Base-by-base conservation (phyloP, 176 grass and related monocot species). In the Aegilops sharonensis region DNA sequence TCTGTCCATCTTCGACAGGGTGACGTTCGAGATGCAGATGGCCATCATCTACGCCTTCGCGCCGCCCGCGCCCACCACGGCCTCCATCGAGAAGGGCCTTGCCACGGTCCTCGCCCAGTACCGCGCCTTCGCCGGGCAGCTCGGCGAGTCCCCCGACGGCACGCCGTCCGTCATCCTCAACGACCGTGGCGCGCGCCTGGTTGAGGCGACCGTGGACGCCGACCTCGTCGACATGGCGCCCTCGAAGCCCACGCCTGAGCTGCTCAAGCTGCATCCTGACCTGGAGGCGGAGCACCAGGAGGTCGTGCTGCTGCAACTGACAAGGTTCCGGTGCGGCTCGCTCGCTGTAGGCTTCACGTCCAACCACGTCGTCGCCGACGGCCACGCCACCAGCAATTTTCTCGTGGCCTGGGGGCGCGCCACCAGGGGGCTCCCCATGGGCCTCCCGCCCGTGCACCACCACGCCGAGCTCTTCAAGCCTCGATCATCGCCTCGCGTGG, bases 1-100 rank as follows among this genome's bases (percentile, higher is more conserved):
- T 1, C 39, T 97, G 39, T 91, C 81, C n/a, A 59, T 94, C 37
- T 97, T 97, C 87, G 95, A 94, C 59, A 87, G 5, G 79, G 78
- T 94, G 15, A 91, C 84, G 25, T 84, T 65, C 63, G 4, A 78
- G 8, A 78, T 80, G 82, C 90, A 97, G 81, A 81, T 94, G 78
- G 90, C 90, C 15, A 66, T 83, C 75, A 88, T 97, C 79, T 97
- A 87, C 73, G 90, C 88, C 10, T 97, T 92, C 88, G 64, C 84
- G 10, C 64, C 90, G 54, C 95, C 95, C 27, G 78, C 77, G 1
- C 92, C 92, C 11, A n/a, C 95, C n/a, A 91, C 88, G n/a, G 60
- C 86, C 1, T 40, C 78, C 21, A 63, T 97, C 68, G 85, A 90
- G 85, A 82, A 89, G 20, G 85, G 85, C 20, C 85, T 97, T 0